phyloP scores from a whole-genome alignment of 169 alveolate genomes.

The Plasmodium gaboni region DNA sequence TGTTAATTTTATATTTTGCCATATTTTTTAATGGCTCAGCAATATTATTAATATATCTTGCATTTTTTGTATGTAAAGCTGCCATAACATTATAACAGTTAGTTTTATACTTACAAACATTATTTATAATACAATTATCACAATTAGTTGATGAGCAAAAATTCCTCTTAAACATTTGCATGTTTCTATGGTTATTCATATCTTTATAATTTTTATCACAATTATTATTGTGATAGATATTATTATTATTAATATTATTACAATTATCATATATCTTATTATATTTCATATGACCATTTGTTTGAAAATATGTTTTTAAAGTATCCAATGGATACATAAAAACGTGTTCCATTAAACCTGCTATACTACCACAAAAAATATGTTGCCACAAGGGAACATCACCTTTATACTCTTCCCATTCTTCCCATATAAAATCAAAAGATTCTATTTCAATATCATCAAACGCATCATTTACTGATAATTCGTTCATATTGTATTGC shows the following conservation, averaged over 20 bases:
- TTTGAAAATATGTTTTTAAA: constrained; percentile 90
- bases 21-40: not conserved
- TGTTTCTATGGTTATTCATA: not conserved
- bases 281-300: constrained; percentile 71
- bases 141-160: constrained; percentile 36
- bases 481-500: constrained; percentile 31
- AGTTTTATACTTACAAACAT: constrained; percentile 22
- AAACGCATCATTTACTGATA: constrained; percentile 54
- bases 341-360: constrained; percentile 98
- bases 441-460: constrained; percentile 65
- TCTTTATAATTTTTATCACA: constrained; percentile 2
- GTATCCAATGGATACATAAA: constrained; percentile 97
- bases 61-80: constrained; percentile 7
- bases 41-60: not conserved
- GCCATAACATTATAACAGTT: constrained; percentile 20
- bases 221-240: not conserved
- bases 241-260: constrained; percentile 1
- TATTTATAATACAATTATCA: constrained; percentile 39
- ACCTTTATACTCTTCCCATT: constrained; percentile 84
- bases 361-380: constrained; percentile 96
- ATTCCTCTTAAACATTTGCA: constrained; percentile 25
- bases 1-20: constrained; percentile 13
- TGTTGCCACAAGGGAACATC: constrained; percentile 94
- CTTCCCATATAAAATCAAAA: constrained; percentile 77
- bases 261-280: constrained; percentile 15